Base-by-base conservation (phyloP, 1,284 basidiomycete genomes). In the Rhodotorula sp. region DNA sequence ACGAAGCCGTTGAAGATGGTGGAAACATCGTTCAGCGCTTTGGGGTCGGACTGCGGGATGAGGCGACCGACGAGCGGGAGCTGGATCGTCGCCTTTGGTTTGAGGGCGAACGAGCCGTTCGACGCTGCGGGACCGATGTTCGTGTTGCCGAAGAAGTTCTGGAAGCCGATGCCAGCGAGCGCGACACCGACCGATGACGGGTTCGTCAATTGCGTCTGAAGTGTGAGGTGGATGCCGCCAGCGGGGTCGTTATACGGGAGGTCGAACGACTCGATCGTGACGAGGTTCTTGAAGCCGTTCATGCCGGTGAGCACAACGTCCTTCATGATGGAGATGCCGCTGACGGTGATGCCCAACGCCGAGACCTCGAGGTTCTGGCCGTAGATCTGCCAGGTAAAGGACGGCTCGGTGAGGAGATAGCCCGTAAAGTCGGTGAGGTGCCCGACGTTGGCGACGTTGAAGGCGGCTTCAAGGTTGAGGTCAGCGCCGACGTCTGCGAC, bases 171-270 rank as follows among this genome's bases (percentile, higher is more conserved):
- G 7, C 84, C 84, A 66, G 84, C 85, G 19, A 90, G 82, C 70
- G 86, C 81, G 19, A 91, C 86, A 64, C 89, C 90, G 55, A 91
- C 88, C 83, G 90, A 89, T 6, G 90, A 88, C 30, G 89, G 89
- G 76, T 90, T 91, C 20, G 83, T 81, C 34, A 88, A 82, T 24
- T 83, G 85, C 1, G 88, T 85, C 61, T 87, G 81, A 19, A 90
- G 81, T 1, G 86, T 88, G 57, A 91, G 81, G 70, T 85, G 85
- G 68, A 91, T 87, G 52, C 89, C 89, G n/a, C 90, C 90, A 5
- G 84, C 85, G 2, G 88, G 87, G 74, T 90, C 89, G 77, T 91
- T 85, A 30, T 83, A 82, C 1, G 89, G 90, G 55, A 91, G 79
- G 79, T 91, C 88, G 77, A 91, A 91, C 5, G 85, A 84, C 56